A percentile compares a stretch with the other conserved stretches of the same genome.
Conservation (phyloP, 1,284 basidiomycete genomes). For the Tranzscheliella williamsii region DNA sequence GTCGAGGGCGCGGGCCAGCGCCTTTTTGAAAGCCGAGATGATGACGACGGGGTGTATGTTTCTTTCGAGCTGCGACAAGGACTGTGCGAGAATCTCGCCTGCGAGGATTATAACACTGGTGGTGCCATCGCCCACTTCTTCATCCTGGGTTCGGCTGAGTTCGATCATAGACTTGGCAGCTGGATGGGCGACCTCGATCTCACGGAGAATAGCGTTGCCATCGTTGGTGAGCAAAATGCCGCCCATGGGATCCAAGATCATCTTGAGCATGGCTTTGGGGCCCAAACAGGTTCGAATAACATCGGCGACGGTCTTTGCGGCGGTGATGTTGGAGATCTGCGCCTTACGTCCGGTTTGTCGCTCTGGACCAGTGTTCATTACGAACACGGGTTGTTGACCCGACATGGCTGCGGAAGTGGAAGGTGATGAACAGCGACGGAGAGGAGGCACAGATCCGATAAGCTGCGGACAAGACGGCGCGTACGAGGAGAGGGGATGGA, state of each 20-base stretch:
- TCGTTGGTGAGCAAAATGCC: slow-evolving; percentile 77
- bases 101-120: slow-evolving; percentile 97
- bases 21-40: slow-evolving; percentile 95
- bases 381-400: slow-evolving; percentile 59
- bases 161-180: slow-evolving; percentile 99
- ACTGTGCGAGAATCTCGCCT: slow-evolving; percentile 97
- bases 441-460: no score
- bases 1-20: slow-evolving; percentile 84
- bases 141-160: slow-evolving; percentile 92
- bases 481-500: no score
- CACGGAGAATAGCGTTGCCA: slow-evolving; percentile 93
- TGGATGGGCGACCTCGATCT: slow-evolving; percentile 97
- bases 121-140: slow-evolving; percentile 97
- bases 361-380: slow-evolving; percentile 79
- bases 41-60: slow-evolving; percentile 98
- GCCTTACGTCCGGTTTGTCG: slow-evolving; percentile 92
- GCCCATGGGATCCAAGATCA: slow-evolving; percentile 79
- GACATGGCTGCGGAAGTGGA: slow-evolving; percentile 41
- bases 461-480: no score
- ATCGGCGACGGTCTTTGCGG: slow-evolving; percentile 98
- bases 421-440: background rate
- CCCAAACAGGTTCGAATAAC: slow-evolving; percentile 98
- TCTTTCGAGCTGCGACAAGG: slow-evolving; percentile 85
- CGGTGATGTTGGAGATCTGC: slow-evolving; percentile 94
- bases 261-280: slow-evolving; percentile 98